Percentiles rank a stretch among this genome's conserved stretches.
phyloP scores from a whole-genome alignment of 2,329 filamentous ascomycete genomes.

The Botryotinia calthae region DNA sequence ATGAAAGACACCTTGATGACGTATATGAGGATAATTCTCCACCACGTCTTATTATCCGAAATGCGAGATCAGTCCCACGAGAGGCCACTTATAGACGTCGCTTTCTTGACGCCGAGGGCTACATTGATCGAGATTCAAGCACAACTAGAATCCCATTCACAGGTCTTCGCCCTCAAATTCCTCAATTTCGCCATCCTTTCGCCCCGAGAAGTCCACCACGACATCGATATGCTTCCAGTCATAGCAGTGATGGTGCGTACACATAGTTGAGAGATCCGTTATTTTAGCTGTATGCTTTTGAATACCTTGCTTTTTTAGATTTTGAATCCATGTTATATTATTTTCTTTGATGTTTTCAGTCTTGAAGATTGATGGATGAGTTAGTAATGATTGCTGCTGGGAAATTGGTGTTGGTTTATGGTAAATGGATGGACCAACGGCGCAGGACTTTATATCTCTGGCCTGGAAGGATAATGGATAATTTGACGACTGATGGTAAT shows the following conservation, averaged over 20 bases:
- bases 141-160: slow-evolving; percentile 11
- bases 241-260: slow-evolving; percentile 6
- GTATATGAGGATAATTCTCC: slow-evolving; percentile 5
- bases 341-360: neutral
- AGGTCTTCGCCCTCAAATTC: slow-evolving; percentile 18
- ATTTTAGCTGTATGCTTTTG: neutral
- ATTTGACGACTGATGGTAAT: slow-evolving; percentile 1
- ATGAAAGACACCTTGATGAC: slow-evolving; percentile 1
- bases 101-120: slow-evolving; percentile 6
- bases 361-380: neutral
- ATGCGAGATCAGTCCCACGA: slow-evolving; percentile 6
- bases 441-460: neutral
- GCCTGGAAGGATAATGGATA: neutral
- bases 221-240: slow-evolving; percentile 16
- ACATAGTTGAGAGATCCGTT: neutral
- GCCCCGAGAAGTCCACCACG: slow-evolving; percentile 8
- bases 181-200: slow-evolving; percentile 6
- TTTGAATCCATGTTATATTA: neutral
- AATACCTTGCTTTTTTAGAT: neutral
- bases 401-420: neutral
- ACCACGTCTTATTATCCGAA: neutral
- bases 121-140: neutral
- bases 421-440: neutral
- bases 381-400: neutral
- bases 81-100: slow-evolving; percentile 13